phyloP scores from a whole-genome alignment of 805 yeast species.

The Myxozyma kluyveri region DNA sequence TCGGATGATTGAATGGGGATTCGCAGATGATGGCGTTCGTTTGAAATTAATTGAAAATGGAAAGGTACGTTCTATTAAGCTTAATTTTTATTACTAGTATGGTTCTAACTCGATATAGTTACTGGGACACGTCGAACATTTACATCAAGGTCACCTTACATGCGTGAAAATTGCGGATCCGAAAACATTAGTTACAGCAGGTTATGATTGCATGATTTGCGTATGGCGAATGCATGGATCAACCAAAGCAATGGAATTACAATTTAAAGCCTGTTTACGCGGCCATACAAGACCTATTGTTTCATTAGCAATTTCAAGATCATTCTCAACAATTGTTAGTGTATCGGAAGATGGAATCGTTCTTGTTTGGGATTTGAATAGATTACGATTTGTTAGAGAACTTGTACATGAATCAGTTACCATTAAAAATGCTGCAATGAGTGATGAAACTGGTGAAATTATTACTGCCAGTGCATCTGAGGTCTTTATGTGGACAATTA shows the following conservation, averaged over 20 bases:
- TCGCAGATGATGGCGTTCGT: slow-evolving; percentile 30
- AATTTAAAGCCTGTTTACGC: slow-evolving; percentile 42
- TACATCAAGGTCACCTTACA: slow-evolving; percentile 27
- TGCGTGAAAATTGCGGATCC: slow-evolving; percentile 26
- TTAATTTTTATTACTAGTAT: neutral
- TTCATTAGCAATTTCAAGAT: slow-evolving; percentile 49
- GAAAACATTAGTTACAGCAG: slow-evolving; percentile 28
- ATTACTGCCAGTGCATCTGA: slow-evolving; percentile 16
- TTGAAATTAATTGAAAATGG: slow-evolving; percentile 29
- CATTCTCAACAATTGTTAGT: slow-evolving; percentile 55
- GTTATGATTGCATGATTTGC: slow-evolving; percentile 37
- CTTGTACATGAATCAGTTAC: slow-evolving; percentile 14
- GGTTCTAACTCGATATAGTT: slow-evolving; percentile 4
- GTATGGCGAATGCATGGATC: slow-evolving; percentile 38
- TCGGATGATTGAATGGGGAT: slow-evolving; percentile 31
- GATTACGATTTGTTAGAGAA: slow-evolving; percentile 50
- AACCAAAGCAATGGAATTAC: slow-evolving; percentile 21
- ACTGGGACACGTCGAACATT: slow-evolving; percentile 26
- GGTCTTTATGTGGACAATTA: slow-evolving; percentile 28
- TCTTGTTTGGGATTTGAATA: slow-evolving; percentile 62
- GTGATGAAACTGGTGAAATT: slow-evolving; percentile 32
- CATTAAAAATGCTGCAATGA: slow-evolving; percentile 26
- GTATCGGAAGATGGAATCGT: slow-evolving; percentile 55
- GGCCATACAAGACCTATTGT: slow-evolving; percentile 55
- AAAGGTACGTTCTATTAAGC: slow-evolving; percentile 8